Percentiles rank a stretch among this genome's conserved stretches.
These are phyloP conservation scores for Phaffia australis DNA, from an alignment of 768 basidiomycete species.

Conservation along the genomic window DNA sequence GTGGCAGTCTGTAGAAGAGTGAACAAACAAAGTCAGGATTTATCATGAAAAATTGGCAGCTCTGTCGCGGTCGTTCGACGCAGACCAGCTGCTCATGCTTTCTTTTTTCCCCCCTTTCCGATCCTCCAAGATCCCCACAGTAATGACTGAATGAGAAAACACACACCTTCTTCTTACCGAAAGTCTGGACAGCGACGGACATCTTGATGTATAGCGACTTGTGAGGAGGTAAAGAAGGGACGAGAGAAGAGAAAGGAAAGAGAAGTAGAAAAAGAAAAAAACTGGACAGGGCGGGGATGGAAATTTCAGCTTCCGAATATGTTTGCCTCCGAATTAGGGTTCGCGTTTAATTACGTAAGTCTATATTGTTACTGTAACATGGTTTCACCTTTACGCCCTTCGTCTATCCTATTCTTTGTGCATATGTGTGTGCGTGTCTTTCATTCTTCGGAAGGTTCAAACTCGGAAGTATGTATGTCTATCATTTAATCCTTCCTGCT, in stretches of 20 bases:
- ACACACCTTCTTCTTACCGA: slow-evolving; percentile 98
- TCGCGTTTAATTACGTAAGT: background rate
- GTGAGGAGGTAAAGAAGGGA: slow-evolving; percentile 3
- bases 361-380: background rate
- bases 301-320: too few species aligned
- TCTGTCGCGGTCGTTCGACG: slow-evolving; percentile 5
- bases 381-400: too few species aligned
- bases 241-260: background rate
- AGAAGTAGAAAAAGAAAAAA: background rate
- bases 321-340: background rate
- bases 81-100: too few species aligned
- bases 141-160: background rate
- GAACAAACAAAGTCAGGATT: slow-evolving; percentile 2
- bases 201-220: slow-evolving; percentile 29
- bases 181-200: slow-evolving; percentile 77
- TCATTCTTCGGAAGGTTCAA: too few species aligned
- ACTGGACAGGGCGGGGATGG: too few species aligned
- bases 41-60: slow-evolving; percentile 1
- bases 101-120: background rate
- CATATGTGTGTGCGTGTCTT: too few species aligned
- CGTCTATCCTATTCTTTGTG: too few species aligned
- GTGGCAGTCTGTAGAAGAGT: slow-evolving; percentile 66
- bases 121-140: background rate
- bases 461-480: too few species aligned
- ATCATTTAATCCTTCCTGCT: too few species aligned